Conservation (phyloP, 345 rosid genomes). For the Nephelium lappaceum region DNA sequence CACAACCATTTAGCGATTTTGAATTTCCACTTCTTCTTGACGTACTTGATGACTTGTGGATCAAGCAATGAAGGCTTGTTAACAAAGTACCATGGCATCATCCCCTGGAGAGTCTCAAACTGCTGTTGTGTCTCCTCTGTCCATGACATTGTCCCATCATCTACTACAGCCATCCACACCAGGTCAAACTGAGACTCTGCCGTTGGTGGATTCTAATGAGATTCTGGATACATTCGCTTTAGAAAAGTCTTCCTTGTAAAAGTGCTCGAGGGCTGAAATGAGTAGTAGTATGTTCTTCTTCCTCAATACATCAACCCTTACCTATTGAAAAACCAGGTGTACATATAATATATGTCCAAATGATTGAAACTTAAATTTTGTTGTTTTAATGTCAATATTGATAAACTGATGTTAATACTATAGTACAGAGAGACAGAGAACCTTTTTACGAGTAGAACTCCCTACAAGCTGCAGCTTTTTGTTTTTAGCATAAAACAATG, state of each 20-base stretch:
- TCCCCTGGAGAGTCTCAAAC: slow-evolving; percentile 34
- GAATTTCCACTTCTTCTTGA: slow-evolving; percentile 63
- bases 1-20: slow-evolving; percentile 50
- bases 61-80: slow-evolving; percentile 51
- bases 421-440: too few species aligned
- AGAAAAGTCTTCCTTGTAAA: slow-evolving; percentile 45
- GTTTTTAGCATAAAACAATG: too few species aligned
- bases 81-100: slow-evolving; percentile 68
- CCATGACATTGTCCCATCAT: slow-evolving; percentile 29
- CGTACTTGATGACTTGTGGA: slow-evolving; percentile 47
- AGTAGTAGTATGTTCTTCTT: slow-evolving; percentile 53
- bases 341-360: too few species aligned
- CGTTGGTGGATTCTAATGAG: slow-evolving; percentile 33
- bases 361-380: too few species aligned
- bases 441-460: too few species aligned
- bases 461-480: too few species aligned
- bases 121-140: slow-evolving; percentile 18
- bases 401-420: too few species aligned
- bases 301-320: slow-evolving; percentile 45
- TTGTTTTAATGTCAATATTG: too few species aligned
- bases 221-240: slow-evolving; percentile 41
- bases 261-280: slow-evolving; percentile 50
- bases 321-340: slow-evolving; percentile 31
- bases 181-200: slow-evolving; percentile 55
- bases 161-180: slow-evolving; percentile 55